Evolutionary conservation across 2,329 filamentous ascomycete genomes (phyloP).

Genomic region (Diaporthe sp.): DNA sequence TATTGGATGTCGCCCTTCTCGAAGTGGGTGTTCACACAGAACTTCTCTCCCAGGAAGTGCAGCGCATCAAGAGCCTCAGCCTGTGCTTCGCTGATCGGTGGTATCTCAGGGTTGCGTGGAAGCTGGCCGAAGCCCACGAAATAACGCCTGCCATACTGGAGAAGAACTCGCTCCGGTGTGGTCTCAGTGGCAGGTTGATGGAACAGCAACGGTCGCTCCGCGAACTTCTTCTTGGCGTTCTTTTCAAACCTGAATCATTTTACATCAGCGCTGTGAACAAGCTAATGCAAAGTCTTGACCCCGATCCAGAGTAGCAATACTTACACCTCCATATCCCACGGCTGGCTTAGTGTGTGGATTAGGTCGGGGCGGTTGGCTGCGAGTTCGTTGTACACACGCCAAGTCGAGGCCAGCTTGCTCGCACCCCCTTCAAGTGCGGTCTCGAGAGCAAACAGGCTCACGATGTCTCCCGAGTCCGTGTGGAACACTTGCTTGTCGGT

Average conservation of each 20-base stretch:
- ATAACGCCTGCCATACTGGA: conserved; percentile 71
- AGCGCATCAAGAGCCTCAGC: conserved; percentile 66
- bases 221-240: conserved; percentile 57
- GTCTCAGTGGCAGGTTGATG: conserved; percentile 62
- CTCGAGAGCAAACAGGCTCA: conserved; percentile 69
- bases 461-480: conserved; percentile 71
- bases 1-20: conserved; percentile 67
- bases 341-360: conserved; percentile 67
- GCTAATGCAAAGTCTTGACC: background rate
- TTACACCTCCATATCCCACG: conserved; percentile 64
- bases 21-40: conserved; percentile 60
- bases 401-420: conserved; percentile 70
- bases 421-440: conserved; percentile 68
- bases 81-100: conserved; percentile 67
- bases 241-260: conserved; percentile 62
- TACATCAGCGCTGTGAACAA: conserved; percentile 55
- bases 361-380: conserved; percentile 70
- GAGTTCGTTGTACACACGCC: conserved; percentile 74
- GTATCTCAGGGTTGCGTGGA: conserved; percentile 66
- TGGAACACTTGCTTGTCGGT: conserved; percentile 74
- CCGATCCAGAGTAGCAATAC: conserved; percentile 51
- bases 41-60: conserved; percentile 63
- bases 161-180: conserved; percentile 65
- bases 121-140: conserved; percentile 71
- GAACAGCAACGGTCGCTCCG: conserved; percentile 66